Conservation (phyloP, 225 moss, liverwort and hornwort species). For the Sphagnum contortum region DNA sequence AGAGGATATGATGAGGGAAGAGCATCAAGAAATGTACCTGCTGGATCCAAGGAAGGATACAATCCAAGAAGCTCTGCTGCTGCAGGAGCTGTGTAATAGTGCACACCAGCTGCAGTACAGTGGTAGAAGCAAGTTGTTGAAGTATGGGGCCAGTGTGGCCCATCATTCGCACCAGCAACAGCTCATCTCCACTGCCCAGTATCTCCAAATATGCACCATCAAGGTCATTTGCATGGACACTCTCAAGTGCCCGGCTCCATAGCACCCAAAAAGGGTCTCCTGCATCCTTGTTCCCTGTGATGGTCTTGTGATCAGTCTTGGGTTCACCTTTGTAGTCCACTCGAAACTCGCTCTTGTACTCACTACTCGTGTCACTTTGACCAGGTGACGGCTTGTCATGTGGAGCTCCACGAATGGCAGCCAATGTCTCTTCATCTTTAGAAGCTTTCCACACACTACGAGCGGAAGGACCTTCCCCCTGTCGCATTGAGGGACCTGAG, state of each 20-base stretch:
- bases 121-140: conserved; percentile 42
- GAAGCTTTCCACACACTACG: conserved; percentile 78
- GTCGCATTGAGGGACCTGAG: conserved; percentile 15
- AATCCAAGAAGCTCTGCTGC: conserved; percentile 71
- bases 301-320: background rate
- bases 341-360: conserved; percentile 3
- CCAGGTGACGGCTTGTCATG: conserved; percentile 7
- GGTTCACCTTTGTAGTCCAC: background rate
- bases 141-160: conserved; percentile 65
- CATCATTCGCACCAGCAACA: conserved; percentile 73
- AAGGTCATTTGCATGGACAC: conserved; percentile 38
- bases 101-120: conserved; percentile 42
- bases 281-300: conserved; percentile 8
- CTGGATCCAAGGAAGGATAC: conserved; percentile 76
- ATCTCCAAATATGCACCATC: conserved; percentile 67
- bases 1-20: no score
- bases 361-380: conserved; percentile 25
- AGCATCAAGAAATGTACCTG: conserved; percentile 30
- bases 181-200: conserved; percentile 63
- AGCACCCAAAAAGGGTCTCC: conserved; percentile 82
- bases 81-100: conserved; percentile 55
- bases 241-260: conserved; percentile 85
- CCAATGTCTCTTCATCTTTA: conserved; percentile 68
- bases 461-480: conserved; percentile 60
- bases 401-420: conserved; percentile 57